Base-by-base conservation (phyloP, 371 early-diverging fungal genomes). In the Apophysomyces elegans region DNA sequence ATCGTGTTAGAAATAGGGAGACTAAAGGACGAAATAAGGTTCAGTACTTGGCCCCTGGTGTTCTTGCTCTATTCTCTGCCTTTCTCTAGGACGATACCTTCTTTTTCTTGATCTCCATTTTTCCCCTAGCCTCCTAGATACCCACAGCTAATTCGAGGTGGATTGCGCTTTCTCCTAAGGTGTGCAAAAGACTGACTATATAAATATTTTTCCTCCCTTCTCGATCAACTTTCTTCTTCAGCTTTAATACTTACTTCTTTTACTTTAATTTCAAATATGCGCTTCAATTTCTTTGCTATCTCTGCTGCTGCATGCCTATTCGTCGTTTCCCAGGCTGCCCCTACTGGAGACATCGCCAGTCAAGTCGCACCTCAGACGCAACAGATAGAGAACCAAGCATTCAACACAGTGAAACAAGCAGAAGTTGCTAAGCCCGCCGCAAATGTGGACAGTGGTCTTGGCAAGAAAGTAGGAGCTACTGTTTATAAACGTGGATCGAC, bases 321-420 rank as follows among this genome's bases (percentile, higher is more conserved):
- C 18, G 66, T 57, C 14, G 61, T 41, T 45, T 5, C 44, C 9
- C 58, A 67, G 56, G 62, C 67, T 35, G 67, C 67, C 58, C 64
- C 64, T 58, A 41, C 43, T 16, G 64, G 64, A n/a, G 50, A 12
- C 8, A 12, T 45, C 32, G 13, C 62, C 46, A 12, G 18, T 14
- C 46, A 38, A n/a, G 62, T 35, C 35, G 35, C 16, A 21, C 14
- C 64, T 41, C 47, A 47, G 47, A 47, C 47, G 4, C 13, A 47
- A 13, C 7, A 13, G 18, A 18, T 18, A 14, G n/a, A 47, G 18
- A 37, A 26, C 7, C 47, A 13, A 18, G 18, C 47, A 7, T 18
- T 47, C n/a, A n/a, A 11, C 21, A 13, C 8, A 5, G 41, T 41
- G 8, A 13, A 8, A 11, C 8, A 41, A 11, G 13, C 41, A 8